A percentile compares a stretch with the other conserved stretches of the same genome.
Conservation (phyloP, 805 yeast genomes). For the Candida easanensis region DNA sequence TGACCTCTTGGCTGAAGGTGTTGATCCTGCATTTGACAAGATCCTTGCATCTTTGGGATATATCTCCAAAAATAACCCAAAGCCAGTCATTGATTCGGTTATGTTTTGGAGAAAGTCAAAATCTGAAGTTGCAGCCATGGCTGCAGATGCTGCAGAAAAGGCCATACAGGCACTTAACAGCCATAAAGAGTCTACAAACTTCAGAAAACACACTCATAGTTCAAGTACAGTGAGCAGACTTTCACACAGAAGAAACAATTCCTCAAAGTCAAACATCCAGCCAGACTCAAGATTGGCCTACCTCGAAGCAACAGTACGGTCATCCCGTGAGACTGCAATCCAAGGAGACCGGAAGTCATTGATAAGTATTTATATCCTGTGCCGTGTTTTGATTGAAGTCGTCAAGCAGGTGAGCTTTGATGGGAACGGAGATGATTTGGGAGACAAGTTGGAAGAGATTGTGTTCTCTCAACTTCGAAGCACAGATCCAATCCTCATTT, state of each 20-base stretch:
- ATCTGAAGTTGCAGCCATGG: slow-evolving; percentile 75
- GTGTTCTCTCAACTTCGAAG: slow-evolving; percentile 86
- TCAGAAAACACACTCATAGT: slow-evolving; percentile 29
- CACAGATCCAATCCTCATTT: slow-evolving; percentile 72
- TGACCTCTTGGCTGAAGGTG: slow-evolving; percentile 78
- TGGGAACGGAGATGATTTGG: slow-evolving; percentile 71
- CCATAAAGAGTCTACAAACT: slow-evolving; percentile 27
- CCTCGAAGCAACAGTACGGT: slow-evolving; percentile 35
- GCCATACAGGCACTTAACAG: slow-evolving; percentile 32
- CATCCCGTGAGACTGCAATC: slow-evolving; percentile 62
- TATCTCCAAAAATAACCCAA: slow-evolving; percentile 85
- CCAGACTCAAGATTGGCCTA: slow-evolving; percentile 54
- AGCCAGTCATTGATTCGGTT: slow-evolving; percentile 94
- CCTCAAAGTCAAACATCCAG: slow-evolving; percentile 40
- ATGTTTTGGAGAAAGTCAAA: slow-evolving; percentile 98
- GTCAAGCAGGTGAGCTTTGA: slow-evolving; percentile 83
- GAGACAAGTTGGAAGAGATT: slow-evolving; percentile 85
- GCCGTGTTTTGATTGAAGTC: slow-evolving; percentile 89
- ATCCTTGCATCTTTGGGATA: slow-evolving; percentile 85
- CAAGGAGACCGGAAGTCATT: slow-evolving; percentile 85
- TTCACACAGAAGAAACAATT: slow-evolving; percentile 48
- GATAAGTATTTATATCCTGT: slow-evolving; percentile 82
- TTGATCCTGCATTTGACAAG: slow-evolving; percentile 82
- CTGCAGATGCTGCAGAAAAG: slow-evolving; percentile 50
- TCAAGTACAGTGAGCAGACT: slow-evolving; percentile 32